Evolutionary conservation across 768 basidiomycete genomes (phyloP).

Genomic region (Tulasnella sp.): DNA sequence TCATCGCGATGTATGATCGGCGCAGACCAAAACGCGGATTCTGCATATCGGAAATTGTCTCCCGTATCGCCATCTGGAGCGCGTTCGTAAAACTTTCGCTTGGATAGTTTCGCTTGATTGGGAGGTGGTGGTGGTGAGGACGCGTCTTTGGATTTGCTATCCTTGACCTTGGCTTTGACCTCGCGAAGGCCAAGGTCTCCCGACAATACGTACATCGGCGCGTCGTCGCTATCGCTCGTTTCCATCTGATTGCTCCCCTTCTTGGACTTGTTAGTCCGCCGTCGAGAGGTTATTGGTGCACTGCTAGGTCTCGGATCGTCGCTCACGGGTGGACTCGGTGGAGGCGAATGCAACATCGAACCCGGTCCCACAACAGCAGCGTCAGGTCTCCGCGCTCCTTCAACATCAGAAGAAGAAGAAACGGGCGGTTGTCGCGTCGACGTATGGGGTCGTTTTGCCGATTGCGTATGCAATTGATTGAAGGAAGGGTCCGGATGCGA

Average conservation of each 20-base stretch:
- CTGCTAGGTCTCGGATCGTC: background rate
- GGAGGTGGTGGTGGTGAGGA: too few species aligned
- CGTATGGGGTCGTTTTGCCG: background rate
- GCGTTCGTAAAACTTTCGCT: too few species aligned
- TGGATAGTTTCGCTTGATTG: background rate
- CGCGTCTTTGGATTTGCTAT: too few species aligned
- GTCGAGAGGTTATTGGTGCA: background rate
- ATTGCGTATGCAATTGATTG: background rate
- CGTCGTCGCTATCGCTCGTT: background rate
- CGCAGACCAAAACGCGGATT: too few species aligned
- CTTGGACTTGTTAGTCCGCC: too few species aligned
- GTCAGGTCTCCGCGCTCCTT: background rate
- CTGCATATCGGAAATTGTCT: background rate
- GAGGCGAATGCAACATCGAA: conserved; percentile 6
- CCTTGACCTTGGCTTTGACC: too few species aligned
- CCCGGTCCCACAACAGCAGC: background rate
- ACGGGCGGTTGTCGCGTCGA: background rate
- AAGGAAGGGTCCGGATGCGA: background rate
- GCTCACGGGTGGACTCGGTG: conserved; percentile 5
- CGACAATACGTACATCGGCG: background rate
- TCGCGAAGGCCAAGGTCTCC: background rate
- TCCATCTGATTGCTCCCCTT: background rate
- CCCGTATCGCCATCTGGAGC: background rate
- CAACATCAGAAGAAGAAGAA: background rate
- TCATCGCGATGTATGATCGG: background rate